These are phyloP conservation scores for Saturnispora serradocipensis DNA, from an alignment of 805 yeast species.

Conservation along the genomic window DNA sequence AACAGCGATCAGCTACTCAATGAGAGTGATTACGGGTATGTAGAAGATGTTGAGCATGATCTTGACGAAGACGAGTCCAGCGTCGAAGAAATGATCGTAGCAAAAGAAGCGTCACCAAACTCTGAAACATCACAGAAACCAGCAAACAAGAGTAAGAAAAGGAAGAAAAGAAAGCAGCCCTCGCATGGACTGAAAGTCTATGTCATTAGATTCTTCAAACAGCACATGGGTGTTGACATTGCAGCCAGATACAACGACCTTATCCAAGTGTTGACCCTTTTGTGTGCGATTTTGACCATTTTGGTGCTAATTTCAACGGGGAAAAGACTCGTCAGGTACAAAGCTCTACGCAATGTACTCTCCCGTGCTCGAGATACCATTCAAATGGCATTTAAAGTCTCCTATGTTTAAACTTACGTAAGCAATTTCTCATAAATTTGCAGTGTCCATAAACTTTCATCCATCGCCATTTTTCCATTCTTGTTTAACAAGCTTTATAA, in stretches of 20 bases:
- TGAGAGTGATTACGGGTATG: slow-evolving; percentile 1
- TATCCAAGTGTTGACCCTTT: neutral
- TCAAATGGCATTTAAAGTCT: slow-evolving; percentile 6
- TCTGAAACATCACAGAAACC: neutral
- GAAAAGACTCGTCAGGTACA: neutral
- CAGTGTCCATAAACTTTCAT: neutral
- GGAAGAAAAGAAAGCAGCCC: neutral
- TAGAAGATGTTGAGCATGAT: neutral
- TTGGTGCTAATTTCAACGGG: neutral
- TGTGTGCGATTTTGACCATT: slow-evolving; percentile 1
- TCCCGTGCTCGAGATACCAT: neutral
- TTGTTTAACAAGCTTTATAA: neutral
- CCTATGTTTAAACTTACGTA: slow-evolving; percentile 1
- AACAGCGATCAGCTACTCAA: neutral
- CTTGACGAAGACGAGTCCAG: neutral
- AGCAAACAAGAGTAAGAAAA: neutral
- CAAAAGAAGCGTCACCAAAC: neutral
- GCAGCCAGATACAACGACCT: neutral
- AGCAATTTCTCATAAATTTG: neutral
- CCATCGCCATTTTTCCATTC: neutral
- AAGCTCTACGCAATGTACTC: neutral
- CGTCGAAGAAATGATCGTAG: neutral
- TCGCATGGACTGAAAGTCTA: neutral
- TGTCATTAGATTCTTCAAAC: neutral
- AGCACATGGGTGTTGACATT: neutral